Base-by-base conservation (phyloP, 257 asterid genomes). In the Solanum tacnaense region DNA sequence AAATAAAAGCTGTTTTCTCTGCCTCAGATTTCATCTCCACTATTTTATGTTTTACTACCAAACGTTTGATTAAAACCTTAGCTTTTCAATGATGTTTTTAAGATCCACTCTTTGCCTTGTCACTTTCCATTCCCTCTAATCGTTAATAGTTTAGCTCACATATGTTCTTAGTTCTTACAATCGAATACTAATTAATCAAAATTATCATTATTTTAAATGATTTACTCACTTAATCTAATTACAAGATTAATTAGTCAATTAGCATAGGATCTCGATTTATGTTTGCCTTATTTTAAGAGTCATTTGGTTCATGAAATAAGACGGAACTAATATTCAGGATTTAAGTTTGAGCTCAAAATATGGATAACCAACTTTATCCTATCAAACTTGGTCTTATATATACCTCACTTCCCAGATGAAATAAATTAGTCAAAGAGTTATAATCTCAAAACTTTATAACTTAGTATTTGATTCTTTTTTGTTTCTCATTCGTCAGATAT, bases 1-100 rank as follows among this genome's bases (percentile, higher is more conserved):
- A 88, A 90, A 88, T 83, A 23, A 90, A 93, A 88, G 91, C 91
- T 91, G 95, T 87, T 91, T 74, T 87, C 83, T 88, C 85, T 89
- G 90, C 87, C 86, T 88, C 94, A 89, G 89, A 88, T 87, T 89
- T 91, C 89, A 78, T 36, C 67, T 65, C 76, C 76, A 65, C 87
- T 15, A 76, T 87, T 83, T 86, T 86, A 68, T 89, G 88, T 84
- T 84, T 84, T 68, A 84, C 87, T 13, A 36, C 34, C 46, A 84
- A 87, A 84, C 91, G 90, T 88, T 91, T 12, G 32, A 36, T 78
- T 78, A 39, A 39, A 78, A 78, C 84, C 39, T 73, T 73, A 39
- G 71, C 83, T 85, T 73, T 90, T 90, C 84, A 89, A 87, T 73
- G 25, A 49, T 34, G 29, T 9, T 34, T 91, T 75, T 87, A 86